phyloP scores from a whole-genome alignment of 768 basidiomycete species.

The Trametes villosa region DNA sequence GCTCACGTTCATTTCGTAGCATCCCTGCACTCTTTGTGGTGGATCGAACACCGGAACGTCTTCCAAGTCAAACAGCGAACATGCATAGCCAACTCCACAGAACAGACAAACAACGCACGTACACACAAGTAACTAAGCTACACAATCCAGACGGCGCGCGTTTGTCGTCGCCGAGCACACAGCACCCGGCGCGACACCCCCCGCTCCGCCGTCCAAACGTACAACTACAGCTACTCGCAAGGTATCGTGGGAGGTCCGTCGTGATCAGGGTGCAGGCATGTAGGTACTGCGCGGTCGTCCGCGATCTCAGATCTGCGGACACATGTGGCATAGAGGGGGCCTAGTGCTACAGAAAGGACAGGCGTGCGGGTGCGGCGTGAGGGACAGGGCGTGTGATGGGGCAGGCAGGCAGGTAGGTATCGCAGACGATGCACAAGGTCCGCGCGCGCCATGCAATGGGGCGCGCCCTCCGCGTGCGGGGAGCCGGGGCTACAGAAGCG shows the following conservation, averaged over 20 bases:
- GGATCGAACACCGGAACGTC: neutral
- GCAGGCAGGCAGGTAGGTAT: neutral
- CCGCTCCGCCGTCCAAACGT: neutral
- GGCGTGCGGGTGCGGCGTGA: neutral
- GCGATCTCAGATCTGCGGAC: constrained; percentile 12
- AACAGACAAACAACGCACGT: neutral
- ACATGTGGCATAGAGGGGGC: constrained; percentile 2
- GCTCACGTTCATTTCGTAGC: too few relatives aligned
- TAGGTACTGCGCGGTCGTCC: neutral
- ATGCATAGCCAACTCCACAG: constrained; percentile 12
- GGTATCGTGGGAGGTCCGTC: too few relatives aligned
- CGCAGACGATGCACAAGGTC: neutral
- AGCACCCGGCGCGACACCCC: constrained; percentile 13
- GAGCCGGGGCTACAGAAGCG: neutral
- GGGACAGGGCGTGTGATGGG: neutral
- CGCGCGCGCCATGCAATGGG: neutral
- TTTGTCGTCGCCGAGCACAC: neutral
- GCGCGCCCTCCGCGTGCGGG: too few relatives aligned
- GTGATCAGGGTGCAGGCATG: neutral
- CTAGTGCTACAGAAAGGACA: constrained; percentile 3
- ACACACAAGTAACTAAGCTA: constrained; percentile 2
- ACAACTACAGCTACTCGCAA: too few relatives aligned
- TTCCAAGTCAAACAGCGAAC: neutral
- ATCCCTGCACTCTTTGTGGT: neutral
- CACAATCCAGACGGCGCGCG: neutral